Base-by-base conservation (phyloP, 176 grass and related monocot species). In the Chrysopogon serrulatus region DNA sequence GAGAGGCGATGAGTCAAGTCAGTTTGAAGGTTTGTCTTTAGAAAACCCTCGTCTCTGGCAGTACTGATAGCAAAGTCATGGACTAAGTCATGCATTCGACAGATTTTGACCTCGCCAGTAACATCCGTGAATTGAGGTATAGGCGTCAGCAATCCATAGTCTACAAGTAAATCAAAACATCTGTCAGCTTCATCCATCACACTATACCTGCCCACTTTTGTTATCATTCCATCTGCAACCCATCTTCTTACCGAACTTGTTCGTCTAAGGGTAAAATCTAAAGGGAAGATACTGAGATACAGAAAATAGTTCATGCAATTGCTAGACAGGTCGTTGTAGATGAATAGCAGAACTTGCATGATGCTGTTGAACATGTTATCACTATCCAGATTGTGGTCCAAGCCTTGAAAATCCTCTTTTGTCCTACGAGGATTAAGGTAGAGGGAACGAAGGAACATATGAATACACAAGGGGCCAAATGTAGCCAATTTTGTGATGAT, bases 51-150 rank as follows among this genome's bases (percentile, higher is more conserved):
- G 1, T 28, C n/a, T 41, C 51, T 61, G 1, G 74, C 53, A 60
- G 60, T 61, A 12, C 39, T 5, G 8, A 2, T 77, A 61, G 61
- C 3, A 61, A 77, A 0, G 1, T 10, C 14, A 61, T 18, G 1
- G 32, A 61, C 10, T 18, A 0, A 3, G 3, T 6, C 39, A 40
- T 40, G 2, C 39, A 40, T 40, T 8, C 9, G 39, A 8, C 39
- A 77, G 3, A 2, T 27, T 33, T 40, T 77, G 18, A 77, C 74
- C 51, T 60, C 60, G 21, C 53, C 23, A 4, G 13, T 40, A 37
- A 10, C 4, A 26, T 18, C 10, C 0, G 2, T 77, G 12, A 17
- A 1, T 1, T 0, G n/a, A n/a, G n/a, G n/a, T n/a, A n/a, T 2
- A 13, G 74, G 53, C 21, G 0, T 1, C 3, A 60, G 5, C 39